Conservation (phyloP, 2,329 filamentous ascomycete species). For the Fusarium subglutinans region DNA sequence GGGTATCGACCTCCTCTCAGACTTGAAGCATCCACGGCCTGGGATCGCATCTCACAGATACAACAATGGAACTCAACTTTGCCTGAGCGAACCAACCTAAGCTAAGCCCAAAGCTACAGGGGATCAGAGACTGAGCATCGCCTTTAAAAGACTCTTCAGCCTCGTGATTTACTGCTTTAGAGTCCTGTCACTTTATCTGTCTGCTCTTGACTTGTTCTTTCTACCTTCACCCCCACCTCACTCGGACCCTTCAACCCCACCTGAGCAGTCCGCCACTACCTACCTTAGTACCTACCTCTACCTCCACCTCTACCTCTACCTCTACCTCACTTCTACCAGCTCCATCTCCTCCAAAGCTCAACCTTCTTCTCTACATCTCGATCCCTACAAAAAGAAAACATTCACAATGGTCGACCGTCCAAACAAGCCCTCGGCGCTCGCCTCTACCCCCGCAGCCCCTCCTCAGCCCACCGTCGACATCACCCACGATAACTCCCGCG, state of each 20-base stretch:
- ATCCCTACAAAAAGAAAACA: not conserved
- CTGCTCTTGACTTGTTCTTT: conserved; percentile 2
- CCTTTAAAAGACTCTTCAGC: not conserved
- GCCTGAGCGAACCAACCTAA: not conserved
- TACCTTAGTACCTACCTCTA: not conserved
- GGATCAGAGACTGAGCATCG: not conserved
- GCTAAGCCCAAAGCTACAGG: not conserved
- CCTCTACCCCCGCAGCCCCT: conserved; percentile 76
- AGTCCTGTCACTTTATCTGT: not conserved
- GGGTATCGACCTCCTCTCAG: conserved; percentile 18
- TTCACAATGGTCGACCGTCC: conserved; percentile 78
- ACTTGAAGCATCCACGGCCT: conserved; percentile 20
- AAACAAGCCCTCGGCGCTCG: conserved; percentile 82
- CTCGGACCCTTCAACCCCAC: conserved; percentile 35
- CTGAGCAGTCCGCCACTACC: conserved; percentile 22
- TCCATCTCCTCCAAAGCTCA: conserved; percentile 9
- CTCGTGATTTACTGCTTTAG: not conserved
- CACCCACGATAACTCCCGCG: conserved; percentile 73
- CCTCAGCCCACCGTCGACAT: conserved; percentile 81
- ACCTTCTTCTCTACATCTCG: not conserved
- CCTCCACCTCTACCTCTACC: not conserved
- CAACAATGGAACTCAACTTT: conserved; percentile 10
- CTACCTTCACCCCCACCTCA: conserved; percentile 28
- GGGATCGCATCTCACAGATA: conserved; percentile 1
- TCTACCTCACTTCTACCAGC: not conserved